phyloP scores from a whole-genome alignment of 75 land plant genomes.

The Cupressus sempervirens region DNA sequence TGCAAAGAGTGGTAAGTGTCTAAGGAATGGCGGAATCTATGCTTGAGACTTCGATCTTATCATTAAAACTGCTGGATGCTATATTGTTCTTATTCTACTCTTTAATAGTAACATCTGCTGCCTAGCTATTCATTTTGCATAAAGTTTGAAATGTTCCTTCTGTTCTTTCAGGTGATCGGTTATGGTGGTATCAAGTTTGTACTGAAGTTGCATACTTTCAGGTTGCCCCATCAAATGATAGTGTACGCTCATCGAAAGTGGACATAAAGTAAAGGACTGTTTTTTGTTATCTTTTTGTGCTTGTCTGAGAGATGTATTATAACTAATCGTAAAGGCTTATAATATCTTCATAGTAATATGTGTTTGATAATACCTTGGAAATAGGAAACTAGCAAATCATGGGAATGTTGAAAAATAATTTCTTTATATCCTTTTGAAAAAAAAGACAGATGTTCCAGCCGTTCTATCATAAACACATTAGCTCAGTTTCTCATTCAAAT shows the following conservation, averaged over 20 bases:
- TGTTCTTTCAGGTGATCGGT: slow-evolving; percentile 47
- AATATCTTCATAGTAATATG: not conserved
- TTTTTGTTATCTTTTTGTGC: not conserved
- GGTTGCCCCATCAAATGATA: slow-evolving; percentile 87
- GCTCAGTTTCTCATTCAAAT: not conserved
- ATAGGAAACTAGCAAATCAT: not conserved
- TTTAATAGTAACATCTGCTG: not conserved
- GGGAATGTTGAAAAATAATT: not conserved
- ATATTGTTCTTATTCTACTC: not conserved
- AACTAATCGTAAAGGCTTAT: not conserved
- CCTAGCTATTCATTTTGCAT: not conserved
- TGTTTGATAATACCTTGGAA: not conserved
- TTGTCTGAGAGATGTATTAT: not conserved
- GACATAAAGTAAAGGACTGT: slow-evolving; percentile 44
- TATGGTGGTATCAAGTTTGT: slow-evolving; percentile 99
- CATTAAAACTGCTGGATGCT: not conserved
- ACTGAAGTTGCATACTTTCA: slow-evolving; percentile 97
- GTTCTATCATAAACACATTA: not conserved
- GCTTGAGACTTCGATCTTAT: not conserved
- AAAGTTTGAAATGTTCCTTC: not conserved
- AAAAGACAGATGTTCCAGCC: not conserved
- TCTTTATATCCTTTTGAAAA: not conserved
- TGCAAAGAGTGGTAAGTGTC: slow-evolving; percentile 34
- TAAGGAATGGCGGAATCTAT: not conserved
- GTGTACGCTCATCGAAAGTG: slow-evolving; percentile 78